These are phyloP conservation scores for Lodderomyces theae DNA, from an alignment of 1,139 yeast genomes.

Conservation along the genomic window DNA sequence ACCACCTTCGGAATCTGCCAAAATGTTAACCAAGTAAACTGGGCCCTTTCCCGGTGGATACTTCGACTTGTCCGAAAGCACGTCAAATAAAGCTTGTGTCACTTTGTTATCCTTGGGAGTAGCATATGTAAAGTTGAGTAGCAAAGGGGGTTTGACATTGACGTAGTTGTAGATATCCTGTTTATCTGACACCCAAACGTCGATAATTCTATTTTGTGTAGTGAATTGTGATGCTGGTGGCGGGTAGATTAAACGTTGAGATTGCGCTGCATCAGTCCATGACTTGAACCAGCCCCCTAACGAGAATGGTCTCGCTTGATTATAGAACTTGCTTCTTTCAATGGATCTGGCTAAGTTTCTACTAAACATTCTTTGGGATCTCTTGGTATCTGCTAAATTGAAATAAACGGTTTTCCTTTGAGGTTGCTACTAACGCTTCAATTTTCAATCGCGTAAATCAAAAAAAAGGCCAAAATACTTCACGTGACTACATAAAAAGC, in stretches of 20 bases:
- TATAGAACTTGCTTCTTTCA: conserved; percentile 5
- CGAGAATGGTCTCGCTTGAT: conserved; percentile 10
- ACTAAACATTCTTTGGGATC: too few species aligned
- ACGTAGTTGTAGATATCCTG: conserved; percentile 57
- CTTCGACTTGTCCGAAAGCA: conserved; percentile 49
- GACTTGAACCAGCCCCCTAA: conserved; percentile 14
- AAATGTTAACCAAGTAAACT: conserved; percentile 66
- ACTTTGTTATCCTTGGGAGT: conserved; percentile 60
- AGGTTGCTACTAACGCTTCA: too few species aligned
- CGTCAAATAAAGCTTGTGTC: conserved; percentile 61
- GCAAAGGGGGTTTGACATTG: conserved; percentile 56
- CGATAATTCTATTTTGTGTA: conserved; percentile 41
- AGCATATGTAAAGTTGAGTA: conserved; percentile 74
- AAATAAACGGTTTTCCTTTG: too few species aligned
- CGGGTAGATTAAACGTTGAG: conserved; percentile 34
- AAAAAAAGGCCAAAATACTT: too few species aligned
- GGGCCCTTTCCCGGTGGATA: conserved; percentile 28
- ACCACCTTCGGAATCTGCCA: conserved; percentile 64
- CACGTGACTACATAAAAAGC: neutral
- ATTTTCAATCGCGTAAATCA: too few species aligned
- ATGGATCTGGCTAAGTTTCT: conserved; percentile 11
- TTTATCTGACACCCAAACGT: conserved; percentile 42
- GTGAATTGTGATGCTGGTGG: conserved; percentile 38
- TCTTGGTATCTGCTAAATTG: too few species aligned
- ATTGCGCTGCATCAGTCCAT: conserved; percentile 14